phyloP scores from a whole-genome alignment of 2,329 filamentous ascomycete genomes.

The Colletotrichum shisoi region DNA sequence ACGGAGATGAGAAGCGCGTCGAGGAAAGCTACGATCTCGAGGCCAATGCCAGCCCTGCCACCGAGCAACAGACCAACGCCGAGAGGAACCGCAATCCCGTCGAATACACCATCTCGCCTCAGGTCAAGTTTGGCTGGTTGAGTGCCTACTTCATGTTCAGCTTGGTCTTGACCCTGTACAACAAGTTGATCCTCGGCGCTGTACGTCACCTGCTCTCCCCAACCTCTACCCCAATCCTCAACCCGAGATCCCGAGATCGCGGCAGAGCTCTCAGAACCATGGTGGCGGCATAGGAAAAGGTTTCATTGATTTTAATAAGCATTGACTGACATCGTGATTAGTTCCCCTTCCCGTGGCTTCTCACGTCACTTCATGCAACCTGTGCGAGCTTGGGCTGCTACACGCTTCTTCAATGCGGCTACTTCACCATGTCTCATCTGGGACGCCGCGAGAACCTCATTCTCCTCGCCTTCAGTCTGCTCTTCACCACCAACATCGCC shows the following conservation, averaged over 20 bases:
- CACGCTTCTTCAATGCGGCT: slow-evolving; percentile 59
- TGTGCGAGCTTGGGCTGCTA: slow-evolving; percentile 66
- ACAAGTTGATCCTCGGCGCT: slow-evolving; percentile 64
- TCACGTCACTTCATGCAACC: slow-evolving; percentile 66
- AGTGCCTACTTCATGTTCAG: slow-evolving; percentile 62
- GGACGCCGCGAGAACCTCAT: slow-evolving; percentile 61
- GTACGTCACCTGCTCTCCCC: slow-evolving; percentile 46
- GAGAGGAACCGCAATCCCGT: slow-evolving; percentile 36
- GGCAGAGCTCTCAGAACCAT: not conserved
- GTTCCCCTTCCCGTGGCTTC: slow-evolving; percentile 68
- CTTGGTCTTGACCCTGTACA: slow-evolving; percentile 62
- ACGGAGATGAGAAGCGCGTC: slow-evolving; percentile 40
- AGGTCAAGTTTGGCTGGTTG: slow-evolving; percentile 60
- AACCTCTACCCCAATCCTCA: not conserved
- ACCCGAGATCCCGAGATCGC: not conserved
- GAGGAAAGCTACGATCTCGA: slow-evolving; percentile 40
- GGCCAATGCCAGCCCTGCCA: slow-evolving; percentile 31
- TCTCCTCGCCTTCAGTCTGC: slow-evolving; percentile 65
- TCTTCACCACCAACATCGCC: slow-evolving; percentile 71
- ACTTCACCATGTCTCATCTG: slow-evolving; percentile 62
- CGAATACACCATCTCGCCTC: slow-evolving; percentile 56
- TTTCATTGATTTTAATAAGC: not conserved
- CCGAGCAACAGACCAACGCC: slow-evolving; percentile 27
- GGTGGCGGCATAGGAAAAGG: not conserved
- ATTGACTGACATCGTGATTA: slow-evolving; percentile 43